Base-by-base conservation (phyloP, 495 filamentous ascomycete species). In the Annulohypoxylon moriforme region DNA sequence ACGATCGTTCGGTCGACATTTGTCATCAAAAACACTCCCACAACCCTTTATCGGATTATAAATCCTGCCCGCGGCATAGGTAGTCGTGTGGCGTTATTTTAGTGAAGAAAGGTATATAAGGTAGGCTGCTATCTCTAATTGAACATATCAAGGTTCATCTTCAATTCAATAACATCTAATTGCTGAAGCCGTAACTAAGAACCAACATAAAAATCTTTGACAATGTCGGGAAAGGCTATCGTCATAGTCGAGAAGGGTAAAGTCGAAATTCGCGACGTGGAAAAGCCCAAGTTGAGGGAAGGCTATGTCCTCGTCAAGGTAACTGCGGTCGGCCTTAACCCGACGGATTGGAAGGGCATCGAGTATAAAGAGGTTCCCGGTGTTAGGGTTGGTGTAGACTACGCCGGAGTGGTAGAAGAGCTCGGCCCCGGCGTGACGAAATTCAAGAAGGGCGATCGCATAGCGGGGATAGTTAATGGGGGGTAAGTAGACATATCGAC, bases 291-390 rank as follows among this genome's bases (percentile, higher is more conserved):
- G 13, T 72, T 85, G 20, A 75, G 75, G 0, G 78, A 80, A 31
- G 83, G 84, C 53, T 82, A 83, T 33, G 63, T 89, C 38, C 81
- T 87, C 10, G 80, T 89, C 55, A 87, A 86, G 67, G 82, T 77
- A 44, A 79, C 79, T 22, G 76, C 80, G 14, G 82, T 89, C 14
- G 87, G 81, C 14, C 58, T 89, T 61, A 90, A 90, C 64, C 87
- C 87, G 0, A 84, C 83, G 0, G 88, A 88, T 77, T 89, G 84
- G 83, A 90, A 90, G 75, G 79, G 80, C 67, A 67, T 89, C 27
- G 78, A 80, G 0, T 63, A 31, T n/a, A 58, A 46, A 16, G 44
- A 55, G 2, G 18, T 29, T 31, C 40, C 67, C 4, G n/a, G 69
- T 29, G 10, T 47, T 20, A 60, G 64, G 14, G 3, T 58, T 0